A percentile compares a stretch with the other conserved stretches of the same genome.
These are phyloP conservation scores for Populus trichocarpa DNA, from an alignment of 441 rosid species.

Conservation along the genomic window DNA sequence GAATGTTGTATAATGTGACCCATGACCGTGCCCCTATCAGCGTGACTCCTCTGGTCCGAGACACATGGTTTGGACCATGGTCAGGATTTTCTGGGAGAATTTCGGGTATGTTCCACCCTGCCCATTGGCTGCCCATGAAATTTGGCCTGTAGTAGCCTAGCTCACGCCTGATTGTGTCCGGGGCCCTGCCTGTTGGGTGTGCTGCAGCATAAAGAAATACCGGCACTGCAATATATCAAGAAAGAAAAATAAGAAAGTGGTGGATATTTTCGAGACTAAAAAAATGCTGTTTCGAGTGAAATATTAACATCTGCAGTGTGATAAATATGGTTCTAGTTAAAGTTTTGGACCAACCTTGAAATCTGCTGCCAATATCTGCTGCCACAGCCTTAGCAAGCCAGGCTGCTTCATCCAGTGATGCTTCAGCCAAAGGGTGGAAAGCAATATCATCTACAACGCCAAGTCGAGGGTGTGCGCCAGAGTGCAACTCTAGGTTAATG, in stretches of 20 bases:
- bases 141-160: slow-evolving; percentile 61
- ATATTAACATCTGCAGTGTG: not conserved
- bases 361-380: slow-evolving; percentile 48
- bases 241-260: not conserved
- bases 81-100: slow-evolving; percentile 38
- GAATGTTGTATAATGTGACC: slow-evolving; percentile 52
- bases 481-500: slow-evolving; percentile 49
- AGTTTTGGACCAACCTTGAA: slow-evolving; percentile 35
- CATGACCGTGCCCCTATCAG: slow-evolving; percentile 60
- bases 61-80: slow-evolving; percentile 42
- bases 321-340: not conserved
- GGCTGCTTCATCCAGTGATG: slow-evolving; percentile 58
- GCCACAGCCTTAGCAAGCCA: slow-evolving; percentile 58
- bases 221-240: slow-evolving; percentile 42
- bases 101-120: slow-evolving; percentile 42
- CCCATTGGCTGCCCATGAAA: slow-evolving; percentile 55
- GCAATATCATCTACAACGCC: slow-evolving; percentile 61
- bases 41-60: slow-evolving; percentile 38
- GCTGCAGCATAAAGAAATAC: slow-evolving; percentile 58
- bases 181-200: slow-evolving; percentile 51
- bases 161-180: slow-evolving; percentile 56
- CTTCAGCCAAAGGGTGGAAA: slow-evolving; percentile 53
- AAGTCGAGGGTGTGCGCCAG: slow-evolving; percentile 56
- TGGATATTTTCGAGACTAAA: too few species aligned
- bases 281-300: not conserved